phyloP scores from a whole-genome alignment of 345 rosid genomes.

The Alliaria petiolata region DNA sequence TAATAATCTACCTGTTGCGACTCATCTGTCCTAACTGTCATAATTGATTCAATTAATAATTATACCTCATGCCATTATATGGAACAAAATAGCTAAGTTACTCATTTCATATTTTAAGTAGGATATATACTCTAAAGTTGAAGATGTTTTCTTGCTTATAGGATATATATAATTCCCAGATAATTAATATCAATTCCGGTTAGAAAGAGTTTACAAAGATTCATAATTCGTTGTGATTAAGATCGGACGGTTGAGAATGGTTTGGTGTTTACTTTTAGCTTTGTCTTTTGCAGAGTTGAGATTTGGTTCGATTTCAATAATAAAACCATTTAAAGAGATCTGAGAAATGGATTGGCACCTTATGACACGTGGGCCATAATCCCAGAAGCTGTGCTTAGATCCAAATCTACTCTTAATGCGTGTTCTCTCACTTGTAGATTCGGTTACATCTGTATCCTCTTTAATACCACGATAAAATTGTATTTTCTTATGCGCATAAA shows the following conservation, averaged over 20 bases:
- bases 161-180: neutral
- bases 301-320: neutral
- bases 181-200: neutral
- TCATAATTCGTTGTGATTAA: neutral
- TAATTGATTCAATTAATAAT: conserved; percentile 5
- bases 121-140: neutral
- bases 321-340: conserved; percentile 1
- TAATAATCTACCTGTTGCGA: conserved; percentile 28
- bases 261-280: neutral
- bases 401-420: conserved; percentile 17
- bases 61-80: neutral
- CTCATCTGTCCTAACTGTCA: conserved; percentile 25
- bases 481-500: neutral
- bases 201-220: neutral
- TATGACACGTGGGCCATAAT: conserved; percentile 10
- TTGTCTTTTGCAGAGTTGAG: neutral
- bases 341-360: conserved; percentile 13
- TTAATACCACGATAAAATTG: neutral
- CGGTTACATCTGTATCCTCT: neutral
- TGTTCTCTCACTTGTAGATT: conserved; percentile 21
- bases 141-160: neutral
- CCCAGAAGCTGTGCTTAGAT: conserved; percentile 11
- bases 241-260: neutral
- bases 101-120: neutral
- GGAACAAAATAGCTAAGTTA: neutral